phyloP scores from a whole-genome alignment of 768 basidiomycete species.

The Trametes villosa region DNA sequence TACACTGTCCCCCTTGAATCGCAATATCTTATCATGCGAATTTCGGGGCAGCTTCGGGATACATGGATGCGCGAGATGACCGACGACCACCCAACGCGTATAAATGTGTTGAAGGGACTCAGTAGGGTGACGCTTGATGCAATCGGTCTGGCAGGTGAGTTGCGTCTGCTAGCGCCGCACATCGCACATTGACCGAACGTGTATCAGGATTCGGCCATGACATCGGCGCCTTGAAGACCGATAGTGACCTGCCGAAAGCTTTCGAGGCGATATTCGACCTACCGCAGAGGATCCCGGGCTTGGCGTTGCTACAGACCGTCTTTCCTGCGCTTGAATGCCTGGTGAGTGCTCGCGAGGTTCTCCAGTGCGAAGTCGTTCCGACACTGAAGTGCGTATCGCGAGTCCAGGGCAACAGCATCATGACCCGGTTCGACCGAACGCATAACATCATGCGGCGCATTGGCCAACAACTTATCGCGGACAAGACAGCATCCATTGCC shows the following conservation, averaged over 20 bases:
- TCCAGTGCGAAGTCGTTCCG: neutral
- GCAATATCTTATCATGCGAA: neutral
- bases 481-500: neutral
- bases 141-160: conserved; percentile 45
- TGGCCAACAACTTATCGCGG: neutral
- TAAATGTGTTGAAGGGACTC: conserved; percentile 41
- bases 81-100: conserved; percentile 27
- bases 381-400: neutral
- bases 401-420: conserved; percentile 8
- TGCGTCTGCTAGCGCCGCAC: no score
- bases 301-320: conserved; percentile 15
- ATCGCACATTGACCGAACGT: neutral
- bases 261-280: conserved; percentile 33
- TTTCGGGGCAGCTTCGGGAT: conserved; percentile 28
- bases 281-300: neutral
- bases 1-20: no score
- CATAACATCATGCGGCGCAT: conserved; percentile 32
- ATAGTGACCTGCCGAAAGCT: conserved; percentile 37
- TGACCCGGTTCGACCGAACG: conserved; percentile 14
- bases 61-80: conserved; percentile 34
- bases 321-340: conserved; percentile 27
- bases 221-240: conserved; percentile 36
- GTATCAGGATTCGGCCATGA: conserved; percentile 37
- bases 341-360: conserved; percentile 16
- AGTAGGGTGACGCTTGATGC: conserved; percentile 44